A percentile compares a stretch with the other conserved stretches of the same genome.
Conservation (phyloP, 1,284 basidiomycete species). For the Tilletia indica region DNA sequence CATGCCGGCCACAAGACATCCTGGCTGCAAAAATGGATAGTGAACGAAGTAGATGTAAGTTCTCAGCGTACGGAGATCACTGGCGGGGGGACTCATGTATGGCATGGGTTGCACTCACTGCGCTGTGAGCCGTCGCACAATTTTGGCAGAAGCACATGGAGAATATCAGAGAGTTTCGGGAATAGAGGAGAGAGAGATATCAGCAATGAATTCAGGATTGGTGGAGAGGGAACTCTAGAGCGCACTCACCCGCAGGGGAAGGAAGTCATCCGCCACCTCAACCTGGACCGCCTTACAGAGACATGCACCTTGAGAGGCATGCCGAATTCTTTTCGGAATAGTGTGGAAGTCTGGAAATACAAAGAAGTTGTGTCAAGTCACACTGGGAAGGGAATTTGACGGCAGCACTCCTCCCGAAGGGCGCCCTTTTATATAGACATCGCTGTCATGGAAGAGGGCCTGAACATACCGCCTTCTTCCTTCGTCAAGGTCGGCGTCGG, state of each 20-base stretch:
- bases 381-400: too few relatives aligned
- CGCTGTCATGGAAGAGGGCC: too few relatives aligned
- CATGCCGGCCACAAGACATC: background rate
- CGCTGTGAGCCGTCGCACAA: background rate
- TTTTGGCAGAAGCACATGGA: conserved; percentile 1
- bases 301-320: conserved; percentile 2
- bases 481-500: too few relatives aligned
- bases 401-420: too few relatives aligned
- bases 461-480: too few relatives aligned
- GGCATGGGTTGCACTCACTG: background rate
- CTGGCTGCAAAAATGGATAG: conserved; percentile 1
- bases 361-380: too few relatives aligned
- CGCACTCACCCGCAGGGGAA: background rate
- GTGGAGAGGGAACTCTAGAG: background rate
- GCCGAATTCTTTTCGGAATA: too few relatives aligned
- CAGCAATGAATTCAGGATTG: background rate
- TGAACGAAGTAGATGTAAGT: too few relatives aligned
- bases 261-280: conserved; percentile 1
- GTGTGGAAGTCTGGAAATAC: too few relatives aligned
- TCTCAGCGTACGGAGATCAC: too few relatives aligned
- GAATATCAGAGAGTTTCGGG: background rate
- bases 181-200: background rate
- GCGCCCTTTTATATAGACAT: too few relatives aligned
- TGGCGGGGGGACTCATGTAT: too few relatives aligned
- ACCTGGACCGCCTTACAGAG: conserved; percentile 3